Base-by-base conservation (phyloP, 108 stramenopile species). In the Nitzschia sp. region DNA sequence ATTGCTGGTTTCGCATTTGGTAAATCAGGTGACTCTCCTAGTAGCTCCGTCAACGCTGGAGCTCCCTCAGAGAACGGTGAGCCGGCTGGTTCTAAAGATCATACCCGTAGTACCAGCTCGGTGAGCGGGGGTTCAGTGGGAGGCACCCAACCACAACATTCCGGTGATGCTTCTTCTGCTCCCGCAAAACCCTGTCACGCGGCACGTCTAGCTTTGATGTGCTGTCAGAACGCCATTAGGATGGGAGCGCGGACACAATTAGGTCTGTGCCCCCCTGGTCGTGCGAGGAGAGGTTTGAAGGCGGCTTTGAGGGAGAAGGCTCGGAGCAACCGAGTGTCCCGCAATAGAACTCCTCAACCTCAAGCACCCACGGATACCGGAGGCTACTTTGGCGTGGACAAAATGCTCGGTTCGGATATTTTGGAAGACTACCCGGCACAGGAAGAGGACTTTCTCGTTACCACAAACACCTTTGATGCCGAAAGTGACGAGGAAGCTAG, bases 221-320 rank as follows among this genome's bases (percentile, higher is more conserved):
- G 85, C 50, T 70, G 79, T 44, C 80, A 88, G 55, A 87, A 91
- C 70, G 88, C 90, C 1, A 72, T 91, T 21, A 56, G 76, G n/a
- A 76, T 88, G 79, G 85, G 88, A 17, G 83, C 78, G 0, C 34
- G 84, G 5, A 90, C 92, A 35, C 88, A 89, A 54, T 77, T 90
- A n/a, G 71, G 47, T 9, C 58, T 94, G 15, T 88, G 86, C 74
- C 90, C 92, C 13, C 88, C 85, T 23, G 88, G 87, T 23, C 72
- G 77, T 54, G 85, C 84, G n/a, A 58, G 92, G 34, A 66, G 73
- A 35, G 66, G 59, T 28, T 35, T 73, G 33, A 79, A 84, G 60
- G 58, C 80, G 26, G 68, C 61, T 16, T 30, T 81, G 25, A 41
- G 83, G 34, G 55, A 72, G 22, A 54, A 71, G 46, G 21, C 55